Evolutionary conservation across 2,329 filamentous ascomycete genomes (phyloP).

Genomic region (Fusarium temperatum): DNA sequence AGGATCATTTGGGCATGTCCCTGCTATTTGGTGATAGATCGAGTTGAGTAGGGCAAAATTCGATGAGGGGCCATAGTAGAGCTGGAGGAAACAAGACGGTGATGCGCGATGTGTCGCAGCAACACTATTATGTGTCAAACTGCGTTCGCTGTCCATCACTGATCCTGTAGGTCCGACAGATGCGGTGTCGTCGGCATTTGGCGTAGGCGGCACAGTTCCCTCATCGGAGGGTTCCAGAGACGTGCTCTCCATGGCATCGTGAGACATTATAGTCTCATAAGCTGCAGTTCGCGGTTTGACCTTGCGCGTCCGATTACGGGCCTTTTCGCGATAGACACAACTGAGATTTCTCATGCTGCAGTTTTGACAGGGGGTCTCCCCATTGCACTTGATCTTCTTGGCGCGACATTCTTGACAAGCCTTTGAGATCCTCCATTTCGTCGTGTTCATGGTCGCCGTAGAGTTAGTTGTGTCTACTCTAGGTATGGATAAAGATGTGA

Average conservation of each 20-base stretch:
- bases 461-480: not conserved
- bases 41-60: conserved; percentile 54
- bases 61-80: conserved; percentile 58
- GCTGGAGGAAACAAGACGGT: conserved; percentile 53
- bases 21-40: conserved; percentile 47
- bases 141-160: conserved; percentile 36
- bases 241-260: conserved; percentile 19
- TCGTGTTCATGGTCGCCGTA: conserved; percentile 36
- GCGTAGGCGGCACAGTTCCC: conserved; percentile 27
- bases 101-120: conserved; percentile 57
- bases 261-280: conserved; percentile 37
- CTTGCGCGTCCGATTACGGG: conserved; percentile 43
- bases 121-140: conserved; percentile 53
- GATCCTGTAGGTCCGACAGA: conserved; percentile 11
- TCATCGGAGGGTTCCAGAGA: conserved; percentile 38
- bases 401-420: conserved; percentile 47
- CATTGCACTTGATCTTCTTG: conserved; percentile 48
- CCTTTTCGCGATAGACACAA: conserved; percentile 46
- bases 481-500: not conserved
- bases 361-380: conserved; percentile 43
- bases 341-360: conserved; percentile 39
- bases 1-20: conserved; percentile 34
- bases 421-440: conserved; percentile 48
- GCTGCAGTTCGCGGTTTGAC: conserved; percentile 34
- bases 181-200: conserved; percentile 17